These are phyloP conservation scores for Magnolia sinica DNA, from an alignment of 164 flowering plant genomes.

Conservation along the genomic window DNA sequence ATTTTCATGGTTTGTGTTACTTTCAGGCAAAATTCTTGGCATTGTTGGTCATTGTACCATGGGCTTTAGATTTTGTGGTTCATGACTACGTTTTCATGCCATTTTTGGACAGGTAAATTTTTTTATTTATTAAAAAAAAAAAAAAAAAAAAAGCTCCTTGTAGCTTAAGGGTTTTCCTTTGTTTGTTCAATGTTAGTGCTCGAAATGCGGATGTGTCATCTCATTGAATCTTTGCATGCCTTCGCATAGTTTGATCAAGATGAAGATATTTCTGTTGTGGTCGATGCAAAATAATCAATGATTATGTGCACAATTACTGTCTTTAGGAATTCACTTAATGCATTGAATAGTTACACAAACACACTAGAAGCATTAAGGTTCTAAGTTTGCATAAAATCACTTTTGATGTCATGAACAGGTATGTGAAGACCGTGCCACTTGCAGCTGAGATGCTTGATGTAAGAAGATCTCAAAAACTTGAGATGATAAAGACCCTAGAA, in stretches of 20 bases:
- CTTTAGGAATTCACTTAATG: not conserved
- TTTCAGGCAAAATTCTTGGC: conserved; percentile 93
- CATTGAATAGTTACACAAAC: not conserved
- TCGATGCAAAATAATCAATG: not conserved
- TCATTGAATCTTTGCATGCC: not conserved
- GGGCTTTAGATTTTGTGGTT: conserved; percentile 81
- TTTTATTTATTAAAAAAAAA: no score
- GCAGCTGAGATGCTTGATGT: conserved; percentile 94
- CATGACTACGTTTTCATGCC: conserved; percentile 98
- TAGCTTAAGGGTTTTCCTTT: not conserved
- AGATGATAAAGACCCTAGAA: conserved; percentile 74
- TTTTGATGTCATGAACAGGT: conserved; percentile 41
- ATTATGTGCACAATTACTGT: not conserved
- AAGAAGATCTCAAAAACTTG: conserved; percentile 79
- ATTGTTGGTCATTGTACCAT: conserved; percentile 67
- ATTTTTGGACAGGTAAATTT: conserved; percentile 77
- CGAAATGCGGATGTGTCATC: no score
- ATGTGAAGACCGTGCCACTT: conserved; percentile 93
- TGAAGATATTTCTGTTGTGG: not conserved
- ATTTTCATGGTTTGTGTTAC: conserved; percentile 10
- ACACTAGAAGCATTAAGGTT: not conserved
- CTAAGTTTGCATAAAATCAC: not conserved
- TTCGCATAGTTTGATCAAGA: not conserved
- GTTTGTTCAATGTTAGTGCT: conserved; percentile 1
- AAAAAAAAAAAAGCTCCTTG: not conserved